These are phyloP conservation scores for Luvunga scandens DNA, from an alignment of 345 rosid species.

Conservation along the genomic window DNA sequence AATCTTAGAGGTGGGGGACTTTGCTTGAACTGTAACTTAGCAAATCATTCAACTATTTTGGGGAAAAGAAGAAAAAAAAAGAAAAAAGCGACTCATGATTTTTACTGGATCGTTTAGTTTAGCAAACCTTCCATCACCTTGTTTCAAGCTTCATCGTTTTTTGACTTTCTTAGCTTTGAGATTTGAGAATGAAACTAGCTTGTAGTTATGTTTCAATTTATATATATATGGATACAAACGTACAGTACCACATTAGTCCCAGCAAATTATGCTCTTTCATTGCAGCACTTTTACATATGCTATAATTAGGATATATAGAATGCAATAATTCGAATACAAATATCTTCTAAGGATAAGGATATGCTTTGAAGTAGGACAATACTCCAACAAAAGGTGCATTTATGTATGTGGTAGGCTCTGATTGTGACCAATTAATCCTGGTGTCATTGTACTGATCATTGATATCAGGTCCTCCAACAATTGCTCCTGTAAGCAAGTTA, in stretches of 20 bases:
- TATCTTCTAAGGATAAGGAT: not conserved
- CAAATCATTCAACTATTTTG: no score
- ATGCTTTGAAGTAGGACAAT: constrained; percentile 42
- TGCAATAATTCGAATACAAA: not conserved
- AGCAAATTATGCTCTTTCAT: not conserved
- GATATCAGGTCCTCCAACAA: constrained; percentile 54
- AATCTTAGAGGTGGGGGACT: no score
- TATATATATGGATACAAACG: no score
- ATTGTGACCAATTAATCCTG: constrained; percentile 25
- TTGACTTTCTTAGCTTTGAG: no score
- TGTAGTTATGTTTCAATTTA: no score
- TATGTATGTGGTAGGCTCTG: constrained; percentile 64
- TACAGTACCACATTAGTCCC: not conserved
- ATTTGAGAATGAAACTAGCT: no score
- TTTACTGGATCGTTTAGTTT: no score
- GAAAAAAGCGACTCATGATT: no score
- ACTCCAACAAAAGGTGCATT: constrained; percentile 68
- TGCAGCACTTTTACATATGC: not conserved
- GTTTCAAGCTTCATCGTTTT: no score
- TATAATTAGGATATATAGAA: not conserved
- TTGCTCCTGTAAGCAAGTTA: constrained; percentile 51
- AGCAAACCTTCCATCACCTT: no score
- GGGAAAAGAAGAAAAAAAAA: no score
- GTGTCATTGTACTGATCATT: constrained; percentile 40
- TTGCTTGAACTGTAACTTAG: no score